Evolutionary conservation across 2,329 filamentous ascomycete genomes (phyloP), one percentile per base, ranked within the genome.

Genomic region (Ceratocystis variospora): DNA sequence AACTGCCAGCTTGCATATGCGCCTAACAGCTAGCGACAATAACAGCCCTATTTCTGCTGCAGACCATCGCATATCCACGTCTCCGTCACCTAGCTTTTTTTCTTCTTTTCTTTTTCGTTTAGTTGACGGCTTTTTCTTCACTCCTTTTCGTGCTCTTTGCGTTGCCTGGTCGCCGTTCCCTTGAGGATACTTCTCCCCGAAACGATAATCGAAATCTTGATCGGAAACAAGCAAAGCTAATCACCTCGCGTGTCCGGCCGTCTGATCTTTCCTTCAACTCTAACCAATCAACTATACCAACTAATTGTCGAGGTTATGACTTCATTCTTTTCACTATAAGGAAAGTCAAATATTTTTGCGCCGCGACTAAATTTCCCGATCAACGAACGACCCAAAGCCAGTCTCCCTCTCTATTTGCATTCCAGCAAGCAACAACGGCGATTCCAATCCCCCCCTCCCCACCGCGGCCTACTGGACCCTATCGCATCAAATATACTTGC

Each of bases 301-400:
- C 17, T 28, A 61, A 19, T 10, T 44, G 28, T 33, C 61, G 15
- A 59, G 46, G 31, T 25, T 33, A 65, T 65, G 63, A 61, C 53
- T 41, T 4, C 53, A 45, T 61, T 15, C 37, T 5, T 19, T 19
- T 48, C 44, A 15, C 48, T 25, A 67, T 67, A 67, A 62, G 55
- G 62, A 67, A 65, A 67, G 66, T 65, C 66, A 67, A 22, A 28
- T 5, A 15, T 41, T 41, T 41, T 15, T 41, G 37, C 37, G 37
- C 37, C 12, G 37, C 37, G 12, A 41, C 37, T 41, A 15, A 3
- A 41, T 41, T n/a, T 1, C 31, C 12, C 41, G 57, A 65, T 44
- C 37, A 37, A 17, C 63, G 45, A 45, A 65, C 63, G 48, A 67
- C 53, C 19, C 37, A 15, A 41, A 41, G 37, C 3, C 37, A 45